Evolutionary conservation across 2,329 filamentous ascomycete genomes (phyloP).

Genomic region (Fusarium sp.): DNA sequence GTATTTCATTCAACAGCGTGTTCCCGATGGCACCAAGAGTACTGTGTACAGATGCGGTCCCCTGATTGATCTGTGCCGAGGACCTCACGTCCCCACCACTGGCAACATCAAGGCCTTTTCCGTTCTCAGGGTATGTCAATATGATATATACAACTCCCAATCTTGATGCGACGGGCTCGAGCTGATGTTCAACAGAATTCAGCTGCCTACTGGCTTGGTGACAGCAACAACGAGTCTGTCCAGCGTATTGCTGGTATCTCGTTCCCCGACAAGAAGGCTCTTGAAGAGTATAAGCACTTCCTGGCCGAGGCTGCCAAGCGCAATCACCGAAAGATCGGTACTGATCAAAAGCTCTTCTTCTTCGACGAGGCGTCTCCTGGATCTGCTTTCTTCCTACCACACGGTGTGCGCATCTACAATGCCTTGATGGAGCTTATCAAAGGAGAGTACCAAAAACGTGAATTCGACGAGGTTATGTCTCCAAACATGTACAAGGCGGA

Average conservation of each 20-base stretch:
- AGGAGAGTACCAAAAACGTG: slow-evolving; percentile 89
- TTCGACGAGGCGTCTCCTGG: slow-evolving; percentile 95
- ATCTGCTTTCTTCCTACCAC: slow-evolving; percentile 89
- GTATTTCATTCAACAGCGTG: slow-evolving; percentile 80
- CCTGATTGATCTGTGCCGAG: slow-evolving; percentile 93
- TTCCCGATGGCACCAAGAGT: slow-evolving; percentile 86
- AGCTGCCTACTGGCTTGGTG: slow-evolving; percentile 89
- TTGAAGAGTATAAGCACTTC: slow-evolving; percentile 93
- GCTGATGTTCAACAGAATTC: slow-evolving; percentile 65
- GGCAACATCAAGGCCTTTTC: slow-evolving; percentile 94
- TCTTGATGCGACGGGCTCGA: background rate
- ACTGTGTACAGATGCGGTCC: slow-evolving; percentile 96
- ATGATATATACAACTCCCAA: background rate
- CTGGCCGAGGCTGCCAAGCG: slow-evolving; percentile 98
- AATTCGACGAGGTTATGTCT: slow-evolving; percentile 93
- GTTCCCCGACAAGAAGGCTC: slow-evolving; percentile 93
- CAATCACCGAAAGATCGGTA: slow-evolving; percentile 92
- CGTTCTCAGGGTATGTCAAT: slow-evolving; percentile 75
- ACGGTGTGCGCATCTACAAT: slow-evolving; percentile 94
- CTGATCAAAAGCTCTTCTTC: slow-evolving; percentile 97
- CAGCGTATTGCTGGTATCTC: slow-evolving; percentile 97
- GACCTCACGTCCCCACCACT: slow-evolving; percentile 91
- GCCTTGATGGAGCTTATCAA: slow-evolving; percentile 83
- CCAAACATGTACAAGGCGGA: slow-evolving; percentile 95
- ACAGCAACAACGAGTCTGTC: slow-evolving; percentile 91